Conservation (phyloP, 495 filamentous ascomycete genomes). For the Xylaria curta region DNA sequence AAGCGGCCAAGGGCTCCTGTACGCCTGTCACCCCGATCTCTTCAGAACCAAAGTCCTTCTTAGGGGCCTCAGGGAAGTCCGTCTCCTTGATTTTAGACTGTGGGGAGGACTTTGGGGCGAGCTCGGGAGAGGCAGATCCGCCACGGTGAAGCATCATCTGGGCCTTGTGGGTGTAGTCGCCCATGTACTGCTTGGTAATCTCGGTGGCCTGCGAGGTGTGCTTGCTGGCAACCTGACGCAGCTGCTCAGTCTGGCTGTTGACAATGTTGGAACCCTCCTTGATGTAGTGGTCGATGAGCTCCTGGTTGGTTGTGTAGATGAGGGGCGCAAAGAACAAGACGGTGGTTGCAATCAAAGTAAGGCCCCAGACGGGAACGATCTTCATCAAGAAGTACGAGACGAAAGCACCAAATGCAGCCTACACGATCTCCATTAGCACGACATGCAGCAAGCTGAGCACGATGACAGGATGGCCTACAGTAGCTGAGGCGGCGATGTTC, state of each 20-base stretch:
- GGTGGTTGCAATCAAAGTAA: slow-evolving; percentile 77
- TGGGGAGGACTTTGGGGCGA: slow-evolving; percentile 42
- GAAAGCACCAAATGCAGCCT: slow-evolving; percentile 83
- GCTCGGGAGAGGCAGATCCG: slow-evolving; percentile 53
- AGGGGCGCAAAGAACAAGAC: slow-evolving; percentile 85
- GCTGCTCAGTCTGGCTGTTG: slow-evolving; percentile 80
- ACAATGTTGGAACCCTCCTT: slow-evolving; percentile 71
- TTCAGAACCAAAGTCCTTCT: slow-evolving; percentile 34
- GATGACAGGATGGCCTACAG: slow-evolving; percentile 64
- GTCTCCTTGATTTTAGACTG: slow-evolving; percentile 50
- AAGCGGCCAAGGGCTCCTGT: slow-evolving; percentile 48
- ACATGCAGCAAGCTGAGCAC: neutral
- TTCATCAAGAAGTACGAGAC: slow-evolving; percentile 93
- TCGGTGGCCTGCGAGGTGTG: slow-evolving; percentile 79
- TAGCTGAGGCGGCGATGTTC: slow-evolving; percentile 81
- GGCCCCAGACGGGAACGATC: slow-evolving; percentile 90
- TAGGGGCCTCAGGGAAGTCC: slow-evolving; percentile 71
- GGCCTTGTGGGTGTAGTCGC: slow-evolving; percentile 85
- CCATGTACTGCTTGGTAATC: slow-evolving; percentile 78
- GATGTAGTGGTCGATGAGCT: slow-evolving; percentile 88
- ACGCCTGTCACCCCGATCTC: slow-evolving; percentile 33
- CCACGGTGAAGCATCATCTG: slow-evolving; percentile 66
- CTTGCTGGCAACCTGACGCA: slow-evolving; percentile 79
- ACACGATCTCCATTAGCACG: slow-evolving; percentile 34
- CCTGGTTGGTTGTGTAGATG: slow-evolving; percentile 90